Base-by-base conservation (phyloP, 2,329 filamentous ascomycete genomes). In the Fusarium torulosum region DNA sequence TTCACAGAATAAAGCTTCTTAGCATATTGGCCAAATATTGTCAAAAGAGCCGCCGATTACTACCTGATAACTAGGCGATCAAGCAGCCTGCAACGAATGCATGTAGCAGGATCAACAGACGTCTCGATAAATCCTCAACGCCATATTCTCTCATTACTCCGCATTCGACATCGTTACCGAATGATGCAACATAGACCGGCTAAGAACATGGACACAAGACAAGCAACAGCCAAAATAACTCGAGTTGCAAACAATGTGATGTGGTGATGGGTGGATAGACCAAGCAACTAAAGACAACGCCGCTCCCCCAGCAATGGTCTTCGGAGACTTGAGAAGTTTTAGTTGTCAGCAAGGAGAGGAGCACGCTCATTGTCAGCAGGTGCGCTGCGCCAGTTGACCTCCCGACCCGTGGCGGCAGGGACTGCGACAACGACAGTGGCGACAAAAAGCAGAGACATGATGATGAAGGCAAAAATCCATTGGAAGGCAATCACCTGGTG, bases 391-490 rank as follows among this genome's bases (percentile, higher is more conserved):
- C 86, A 86, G 47, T 79, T 81, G 64, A 84, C 73, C 45, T 89
- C 85, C 54, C 84, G 82, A 59, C 90, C 90, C 14, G 88, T 83
- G 74, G 89, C 83, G 21, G 85, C 85, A 1, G 91, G 90, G 33
- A 91, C 78, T 4, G 87, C 90, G 52, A 93, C 82, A 17, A 85
- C 78, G 4, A 92, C 73, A 2, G 91, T 93, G 19, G 87, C 79
- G 20, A 94, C 77, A 76, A 96, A 91, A 53, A 96, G 86, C 25
- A 92, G 76, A 1, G 84, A 87, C 84, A 95, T 94, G 76, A 97
- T 93, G 65, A 88, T 83, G 75, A 96, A 96, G 33, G 93, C 91
- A 77, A 97, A 97, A 79, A 96, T 95, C 93, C 93, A 97, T 81
- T 97, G 94, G 67, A 97, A 83, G 8, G 92, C 91, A 69, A 96